A percentile compares a stretch with the other conserved stretches of the same genome.
phyloP scores from a whole-genome alignment of 352 stramenopile species.

The Pythium volutum region DNA sequence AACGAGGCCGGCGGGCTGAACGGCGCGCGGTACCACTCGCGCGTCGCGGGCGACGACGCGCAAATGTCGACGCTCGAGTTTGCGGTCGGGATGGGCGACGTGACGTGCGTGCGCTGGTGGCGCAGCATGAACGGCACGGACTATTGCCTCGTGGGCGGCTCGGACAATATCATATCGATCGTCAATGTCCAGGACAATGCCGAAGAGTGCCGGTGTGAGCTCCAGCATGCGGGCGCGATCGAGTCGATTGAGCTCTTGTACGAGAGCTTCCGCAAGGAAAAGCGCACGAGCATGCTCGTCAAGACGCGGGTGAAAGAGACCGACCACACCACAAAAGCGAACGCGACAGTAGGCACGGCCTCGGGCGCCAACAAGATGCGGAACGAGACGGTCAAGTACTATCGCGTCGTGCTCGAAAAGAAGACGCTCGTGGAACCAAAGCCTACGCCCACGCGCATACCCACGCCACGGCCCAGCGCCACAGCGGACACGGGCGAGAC shows the following conservation, averaged over 20 bases:
- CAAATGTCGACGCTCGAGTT: conserved; percentile 88
- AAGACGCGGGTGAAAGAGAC: conserved; percentile 34
- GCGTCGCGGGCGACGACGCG: conserved; percentile 74
- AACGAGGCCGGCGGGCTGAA: conserved; percentile 80
- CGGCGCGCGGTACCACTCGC: conserved; percentile 76
- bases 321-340: background rate
- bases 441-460: no score
- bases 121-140: conserved; percentile 78
- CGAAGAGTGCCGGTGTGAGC: conserved; percentile 80
- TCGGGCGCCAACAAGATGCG: background rate
- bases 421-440: conserved; percentile 42
- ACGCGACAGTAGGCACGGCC: background rate
- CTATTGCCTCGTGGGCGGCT: conserved; percentile 81
- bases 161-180: conserved; percentile 76
- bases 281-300: conserved; percentile 81
- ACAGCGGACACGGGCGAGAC: no score
- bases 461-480: no score
- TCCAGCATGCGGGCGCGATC: conserved; percentile 59
- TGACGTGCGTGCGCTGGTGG: conserved; percentile 79
- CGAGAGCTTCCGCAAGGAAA: conserved; percentile 74
- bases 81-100: conserved; percentile 54
- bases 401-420: conserved; percentile 82
- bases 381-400: conserved; percentile 45
- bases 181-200: conserved; percentile 85
- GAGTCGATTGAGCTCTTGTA: conserved; percentile 72